Evolutionary conservation across 2,329 filamentous ascomycete species (phyloP).

Genomic region (Colletotrichum brevisporum): DNA sequence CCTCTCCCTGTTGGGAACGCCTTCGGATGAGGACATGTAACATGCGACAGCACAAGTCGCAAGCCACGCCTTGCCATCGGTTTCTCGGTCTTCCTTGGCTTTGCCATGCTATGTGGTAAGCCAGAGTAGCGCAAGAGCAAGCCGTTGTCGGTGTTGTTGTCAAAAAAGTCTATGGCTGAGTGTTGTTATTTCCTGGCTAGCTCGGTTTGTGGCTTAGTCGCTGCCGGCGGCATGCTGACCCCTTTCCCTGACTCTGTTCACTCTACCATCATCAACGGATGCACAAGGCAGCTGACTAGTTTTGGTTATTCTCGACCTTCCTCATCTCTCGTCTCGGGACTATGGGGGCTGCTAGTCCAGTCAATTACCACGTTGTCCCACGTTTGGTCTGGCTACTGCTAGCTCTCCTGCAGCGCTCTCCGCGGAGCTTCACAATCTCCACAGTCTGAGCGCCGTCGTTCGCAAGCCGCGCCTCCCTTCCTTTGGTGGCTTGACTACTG

Average conservation of each 20-base stretch:
- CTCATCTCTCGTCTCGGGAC: background rate
- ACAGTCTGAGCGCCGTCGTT: conserved; percentile 31
- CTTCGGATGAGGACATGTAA: conserved; percentile 20
- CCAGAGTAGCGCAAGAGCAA: too few relatives aligned
- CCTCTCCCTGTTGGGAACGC: background rate
- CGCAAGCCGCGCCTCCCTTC: background rate
- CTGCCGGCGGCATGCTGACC: too few relatives aligned
- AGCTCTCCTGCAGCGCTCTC: background rate
- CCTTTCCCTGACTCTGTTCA: too few relatives aligned
- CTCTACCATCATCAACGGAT: too few relatives aligned
- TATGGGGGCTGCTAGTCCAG: background rate
- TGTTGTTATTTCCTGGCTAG: too few relatives aligned
- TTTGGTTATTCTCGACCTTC: background rate
- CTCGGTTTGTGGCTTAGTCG: too few relatives aligned
- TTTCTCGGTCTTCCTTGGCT: background rate
- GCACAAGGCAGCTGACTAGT: too few relatives aligned
- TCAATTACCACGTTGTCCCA: conserved; percentile 20
- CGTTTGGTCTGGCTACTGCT: background rate
- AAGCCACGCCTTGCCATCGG: background rate
- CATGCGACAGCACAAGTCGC: background rate
- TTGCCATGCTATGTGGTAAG: background rate
- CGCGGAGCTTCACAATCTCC: conserved; percentile 36
- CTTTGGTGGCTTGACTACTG: background rate
- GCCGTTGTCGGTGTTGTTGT: too few relatives aligned
- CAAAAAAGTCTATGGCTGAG: too few relatives aligned